Base-by-base conservation (phyloP, 2,329 filamentous ascomycete species). In the Domatiomyces catenatus region DNA sequence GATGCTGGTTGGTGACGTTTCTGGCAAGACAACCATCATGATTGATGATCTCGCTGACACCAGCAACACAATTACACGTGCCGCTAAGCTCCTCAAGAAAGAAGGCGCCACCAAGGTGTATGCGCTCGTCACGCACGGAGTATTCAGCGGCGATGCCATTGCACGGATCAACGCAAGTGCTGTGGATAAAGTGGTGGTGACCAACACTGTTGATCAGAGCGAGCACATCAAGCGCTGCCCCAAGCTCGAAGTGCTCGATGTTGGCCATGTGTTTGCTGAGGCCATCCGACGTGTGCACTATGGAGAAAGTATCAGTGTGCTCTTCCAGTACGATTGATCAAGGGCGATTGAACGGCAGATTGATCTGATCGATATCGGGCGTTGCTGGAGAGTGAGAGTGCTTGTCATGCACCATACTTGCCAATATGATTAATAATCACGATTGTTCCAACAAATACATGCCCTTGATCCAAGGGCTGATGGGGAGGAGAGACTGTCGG, bases 1-100 rank as follows among this genome's bases (percentile, higher is more conserved):
- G 86, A 92, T 94, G 84, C 75, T 95, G 42, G 89, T 95, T 42
- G 89, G 89, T 56, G 81, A 93, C 63, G 86, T 95, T 50, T 75
- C 76, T 50, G 80, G 84, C 59, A 82, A 84, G 57, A 83, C 84
- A 48, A 86, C 87, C 58, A 94, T 98, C 61, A 74, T 98, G 53
- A 80, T 98, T 56, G 92, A 98, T 66, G 92, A 98, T 66, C 74
- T 98, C 61, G 86, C 86, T 18, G 92, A 98, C 66, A 98, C 92
- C 1, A 92, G 85, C 50, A 96, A 96, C 70, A 98, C 92, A 39
- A 94, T 96, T 60, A 96, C 90, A 0, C 80, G 92, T 54, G 92
- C 92, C 7, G 92, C 92, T 26, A 95, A 96, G 72, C 76, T 96
- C n/a, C 72, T 96, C 58, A 95, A 95, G 73, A 90, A 87, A 62